A percentile compares a stretch with the other conserved stretches of the same genome.
Conservation (phyloP, 2,329 filamentous ascomycete species). For the Fusarium sororula region DNA sequence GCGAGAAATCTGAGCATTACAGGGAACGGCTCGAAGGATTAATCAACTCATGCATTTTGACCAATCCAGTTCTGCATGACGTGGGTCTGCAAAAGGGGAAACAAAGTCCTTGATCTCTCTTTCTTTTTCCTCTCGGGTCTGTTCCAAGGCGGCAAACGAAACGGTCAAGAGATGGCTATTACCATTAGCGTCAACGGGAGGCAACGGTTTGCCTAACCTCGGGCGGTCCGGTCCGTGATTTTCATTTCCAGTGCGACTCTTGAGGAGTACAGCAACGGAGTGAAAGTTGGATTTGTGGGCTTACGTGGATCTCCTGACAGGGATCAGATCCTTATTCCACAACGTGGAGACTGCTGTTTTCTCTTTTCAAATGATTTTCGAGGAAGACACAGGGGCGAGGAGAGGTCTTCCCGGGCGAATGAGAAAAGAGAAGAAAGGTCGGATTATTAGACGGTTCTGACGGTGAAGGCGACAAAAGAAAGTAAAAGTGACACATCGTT, state of each 20-base stretch:
- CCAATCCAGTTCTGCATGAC: background rate
- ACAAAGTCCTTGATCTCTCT: background rate
- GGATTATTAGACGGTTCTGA: background rate
- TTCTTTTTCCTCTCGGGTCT: background rate
- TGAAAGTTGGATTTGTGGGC: background rate
- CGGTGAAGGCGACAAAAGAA: background rate
- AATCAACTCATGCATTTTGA: background rate
- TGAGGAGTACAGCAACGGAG: background rate
- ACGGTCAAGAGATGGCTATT: too few relatives aligned
- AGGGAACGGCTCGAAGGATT: background rate
- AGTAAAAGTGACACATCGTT: background rate
- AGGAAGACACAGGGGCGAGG: too few relatives aligned
- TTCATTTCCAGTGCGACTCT: background rate
- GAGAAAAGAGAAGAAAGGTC: background rate
- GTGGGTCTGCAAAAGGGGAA: background rate
- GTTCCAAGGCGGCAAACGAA: background rate
- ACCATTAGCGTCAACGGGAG: background rate
- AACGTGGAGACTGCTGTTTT: background rate
- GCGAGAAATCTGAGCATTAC: too few relatives aligned
- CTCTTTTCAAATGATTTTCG: background rate
- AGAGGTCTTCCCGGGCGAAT: background rate
- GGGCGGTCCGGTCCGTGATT: conserved; percentile 9
- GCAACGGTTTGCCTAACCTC: background rate
- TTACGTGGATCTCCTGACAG: background rate
- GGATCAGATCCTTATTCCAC: conserved; percentile 10